These are phyloP conservation scores for Trichoderma sp. DNA, from an alignment of 2,329 filamentous ascomycete species.

Conservation along the genomic window DNA sequence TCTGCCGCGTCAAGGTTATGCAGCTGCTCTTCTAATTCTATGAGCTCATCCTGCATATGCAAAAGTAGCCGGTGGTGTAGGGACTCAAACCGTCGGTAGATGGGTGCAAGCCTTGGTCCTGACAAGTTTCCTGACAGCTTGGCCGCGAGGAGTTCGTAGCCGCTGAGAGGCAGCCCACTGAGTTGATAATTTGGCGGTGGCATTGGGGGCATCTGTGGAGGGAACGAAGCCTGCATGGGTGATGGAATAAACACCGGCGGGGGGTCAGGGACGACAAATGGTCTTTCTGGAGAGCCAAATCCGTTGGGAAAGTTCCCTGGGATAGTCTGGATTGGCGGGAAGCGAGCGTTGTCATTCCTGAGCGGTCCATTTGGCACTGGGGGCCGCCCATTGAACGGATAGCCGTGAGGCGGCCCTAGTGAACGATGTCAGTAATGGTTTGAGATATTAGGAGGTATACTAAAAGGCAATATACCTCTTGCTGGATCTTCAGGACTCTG, in stretches of 20 bases:
- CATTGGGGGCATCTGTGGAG: background rate
- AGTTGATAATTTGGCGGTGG: conserved; percentile 11
- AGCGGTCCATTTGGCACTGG: background rate
- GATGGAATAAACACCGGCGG: background rate
- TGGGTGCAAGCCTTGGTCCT: conserved; percentile 47
- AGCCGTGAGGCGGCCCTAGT: background rate
- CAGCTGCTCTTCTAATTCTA: conserved; percentile 76
- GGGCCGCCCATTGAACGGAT: background rate
- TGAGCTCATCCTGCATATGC: conserved; percentile 81
- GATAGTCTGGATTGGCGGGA: background rate
- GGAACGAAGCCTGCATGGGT: conserved; percentile 6
- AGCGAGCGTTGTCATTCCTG: background rate
- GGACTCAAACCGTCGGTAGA: conserved; percentile 80
- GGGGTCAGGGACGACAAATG: background rate
- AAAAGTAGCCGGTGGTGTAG: conserved; percentile 80
- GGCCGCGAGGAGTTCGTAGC: conserved; percentile 63
- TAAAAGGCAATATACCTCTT: background rate
- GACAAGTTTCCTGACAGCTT: conserved; percentile 40
- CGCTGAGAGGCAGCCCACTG: conserved; percentile 47
- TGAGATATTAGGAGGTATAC: background rate
- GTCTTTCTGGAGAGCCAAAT: conserved; percentile 14
- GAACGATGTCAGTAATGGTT: background rate
- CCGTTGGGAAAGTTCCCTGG: background rate
- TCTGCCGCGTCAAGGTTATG: conserved; percentile 62
- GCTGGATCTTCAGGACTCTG: background rate